Evolutionary conservation across 805 yeast genomes (phyloP).

Genomic region (Ogataea pignaliae): DNA sequence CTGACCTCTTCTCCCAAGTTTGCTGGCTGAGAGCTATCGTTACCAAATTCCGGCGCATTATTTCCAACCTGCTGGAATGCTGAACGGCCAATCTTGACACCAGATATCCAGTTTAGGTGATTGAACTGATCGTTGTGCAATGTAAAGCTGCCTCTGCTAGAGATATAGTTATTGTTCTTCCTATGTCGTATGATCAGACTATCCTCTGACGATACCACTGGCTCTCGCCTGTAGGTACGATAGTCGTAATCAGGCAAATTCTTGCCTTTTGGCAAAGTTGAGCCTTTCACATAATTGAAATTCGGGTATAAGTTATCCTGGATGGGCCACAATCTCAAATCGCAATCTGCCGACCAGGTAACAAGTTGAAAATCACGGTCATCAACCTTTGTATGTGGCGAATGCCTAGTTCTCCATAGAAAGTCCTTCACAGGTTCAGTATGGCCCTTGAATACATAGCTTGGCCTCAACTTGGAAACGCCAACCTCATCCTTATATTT

Average conservation of each 20-base stretch:
- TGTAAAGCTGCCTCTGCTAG: constrained; percentile 30
- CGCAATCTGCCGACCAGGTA: constrained; percentile 91
- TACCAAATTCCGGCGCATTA: constrained; percentile 33
- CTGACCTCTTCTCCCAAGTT: constrained; percentile 92
- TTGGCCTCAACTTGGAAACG: constrained; percentile 42
- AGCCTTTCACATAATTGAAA: constrained; percentile 38
- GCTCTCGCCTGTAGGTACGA: constrained; percentile 49
- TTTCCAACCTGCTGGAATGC: constrained; percentile 33
- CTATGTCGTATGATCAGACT: constrained; percentile 19
- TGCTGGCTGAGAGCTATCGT: constrained; percentile 36
- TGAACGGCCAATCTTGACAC: constrained; percentile 69
- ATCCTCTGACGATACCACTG: constrained; percentile 25
- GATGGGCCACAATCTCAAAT: constrained; percentile 77
- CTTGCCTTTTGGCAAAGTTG: constrained; percentile 28
- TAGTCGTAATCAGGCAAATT: constrained; percentile 35
- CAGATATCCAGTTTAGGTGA: constrained; percentile 89
- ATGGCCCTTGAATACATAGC: constrained; percentile 72
- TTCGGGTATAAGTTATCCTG: constrained; percentile 43
- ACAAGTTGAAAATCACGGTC: constrained; percentile 87
- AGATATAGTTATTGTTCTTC: constrained; percentile 14
- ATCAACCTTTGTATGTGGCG: constrained; percentile 38
- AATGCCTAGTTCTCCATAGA: constrained; percentile 71
- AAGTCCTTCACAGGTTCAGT: constrained; percentile 82
- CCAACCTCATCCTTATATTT: constrained; percentile 38
- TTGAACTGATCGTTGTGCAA: constrained; percentile 40